Evolutionary conservation across 2,329 filamentous ascomycete species (phyloP).

Genomic region (Trichoderma semiorbis): DNA sequence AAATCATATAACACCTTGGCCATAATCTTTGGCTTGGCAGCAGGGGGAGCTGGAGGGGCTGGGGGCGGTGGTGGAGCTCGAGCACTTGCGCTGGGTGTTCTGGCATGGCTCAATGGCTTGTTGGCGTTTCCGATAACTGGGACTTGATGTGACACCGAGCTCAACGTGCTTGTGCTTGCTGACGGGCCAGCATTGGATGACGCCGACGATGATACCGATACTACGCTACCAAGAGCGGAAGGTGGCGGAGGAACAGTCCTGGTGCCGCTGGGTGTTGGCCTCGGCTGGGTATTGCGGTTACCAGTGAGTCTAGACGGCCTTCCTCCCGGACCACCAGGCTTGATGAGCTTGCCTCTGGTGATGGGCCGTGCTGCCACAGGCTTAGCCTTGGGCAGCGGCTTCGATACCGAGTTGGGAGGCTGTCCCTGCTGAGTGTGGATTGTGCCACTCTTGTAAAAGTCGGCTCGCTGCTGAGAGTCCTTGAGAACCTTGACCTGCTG

Average conservation of each 20-base stretch:
- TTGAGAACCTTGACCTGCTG: conserved; percentile 86
- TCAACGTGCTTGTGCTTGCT: conserved; percentile 4
- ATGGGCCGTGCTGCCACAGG: conserved; percentile 85
- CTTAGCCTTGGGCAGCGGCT: conserved; percentile 82
- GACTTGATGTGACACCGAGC: conserved; percentile 17
- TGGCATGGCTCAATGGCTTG: conserved; percentile 46
- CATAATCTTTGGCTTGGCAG: conserved; percentile 60
- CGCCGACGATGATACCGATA: conserved; percentile 22
- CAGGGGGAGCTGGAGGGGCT: conserved; percentile 48
- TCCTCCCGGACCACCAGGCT: conserved; percentile 80
- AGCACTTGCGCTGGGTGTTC: conserved; percentile 49
- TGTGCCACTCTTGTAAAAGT: conserved; percentile 90
- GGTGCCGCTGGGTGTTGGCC: conserved; percentile 36
- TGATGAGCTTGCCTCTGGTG: conserved; percentile 87
- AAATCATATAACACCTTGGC: conserved; percentile 95
- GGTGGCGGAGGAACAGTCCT: conserved; percentile 35
- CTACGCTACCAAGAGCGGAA: conserved; percentile 28
- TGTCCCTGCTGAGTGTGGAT: conserved; percentile 86
- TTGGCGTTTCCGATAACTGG: conserved; percentile 23
- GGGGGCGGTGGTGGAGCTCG: conserved; percentile 64
- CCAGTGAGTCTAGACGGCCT: conserved; percentile 68
- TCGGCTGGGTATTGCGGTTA: conserved; percentile 44
- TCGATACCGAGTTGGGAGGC: conserved; percentile 75
- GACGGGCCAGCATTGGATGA: conserved; percentile 19
- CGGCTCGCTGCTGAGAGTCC: conserved; percentile 71